Evolutionary conservation across 129 eudicot genomes (phyloP).

Genomic region (Ambrosia artemisiifolia): DNA sequence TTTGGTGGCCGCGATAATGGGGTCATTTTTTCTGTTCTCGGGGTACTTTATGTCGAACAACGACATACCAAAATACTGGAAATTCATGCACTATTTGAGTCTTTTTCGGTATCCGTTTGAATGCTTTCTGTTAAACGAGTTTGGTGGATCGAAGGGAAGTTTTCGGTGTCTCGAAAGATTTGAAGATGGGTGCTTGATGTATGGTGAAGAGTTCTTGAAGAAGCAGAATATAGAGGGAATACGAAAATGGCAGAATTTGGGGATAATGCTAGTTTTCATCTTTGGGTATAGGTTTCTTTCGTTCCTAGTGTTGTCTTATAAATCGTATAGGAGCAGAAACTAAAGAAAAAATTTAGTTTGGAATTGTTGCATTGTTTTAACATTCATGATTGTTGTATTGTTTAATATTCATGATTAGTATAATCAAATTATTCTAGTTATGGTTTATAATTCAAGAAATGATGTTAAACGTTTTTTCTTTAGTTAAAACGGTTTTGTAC

Average conservation of each 20-base stretch:
- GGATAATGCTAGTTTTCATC: conserved; percentile 54
- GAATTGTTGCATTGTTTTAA: no score
- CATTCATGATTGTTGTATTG: no score
- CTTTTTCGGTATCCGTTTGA: conserved; percentile 76
- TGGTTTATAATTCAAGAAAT: no score
- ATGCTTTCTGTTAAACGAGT: conserved; percentile 63
- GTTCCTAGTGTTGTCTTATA: conserved; percentile 44
- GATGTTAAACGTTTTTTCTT: no score
- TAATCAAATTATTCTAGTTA: no score
- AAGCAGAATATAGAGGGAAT: conserved; percentile 49
- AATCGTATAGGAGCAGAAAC: conserved; percentile 38
- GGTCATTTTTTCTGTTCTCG: conserved; percentile 70
- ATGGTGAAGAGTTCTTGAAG: conserved; percentile 47
- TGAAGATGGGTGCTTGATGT: conserved; percentile 46
- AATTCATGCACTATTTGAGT: conserved; percentile 60
- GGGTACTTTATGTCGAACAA: conserved; percentile 69
- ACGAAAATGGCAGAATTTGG: conserved; percentile 58
- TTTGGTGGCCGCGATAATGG: conserved; percentile 56
- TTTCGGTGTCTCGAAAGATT: conserved; percentile 47
- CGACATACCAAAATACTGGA: conserved; percentile 57
- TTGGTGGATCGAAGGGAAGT: conserved; percentile 47
- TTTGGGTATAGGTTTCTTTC: conserved; percentile 51
- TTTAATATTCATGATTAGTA: no score
- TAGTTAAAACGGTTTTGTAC: no score
- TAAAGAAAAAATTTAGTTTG: conserved; percentile 12